These are phyloP conservation scores for Beauveria caledonica DNA, from an alignment of 2,329 filamentous ascomycete genomes.

Conservation along the genomic window DNA sequence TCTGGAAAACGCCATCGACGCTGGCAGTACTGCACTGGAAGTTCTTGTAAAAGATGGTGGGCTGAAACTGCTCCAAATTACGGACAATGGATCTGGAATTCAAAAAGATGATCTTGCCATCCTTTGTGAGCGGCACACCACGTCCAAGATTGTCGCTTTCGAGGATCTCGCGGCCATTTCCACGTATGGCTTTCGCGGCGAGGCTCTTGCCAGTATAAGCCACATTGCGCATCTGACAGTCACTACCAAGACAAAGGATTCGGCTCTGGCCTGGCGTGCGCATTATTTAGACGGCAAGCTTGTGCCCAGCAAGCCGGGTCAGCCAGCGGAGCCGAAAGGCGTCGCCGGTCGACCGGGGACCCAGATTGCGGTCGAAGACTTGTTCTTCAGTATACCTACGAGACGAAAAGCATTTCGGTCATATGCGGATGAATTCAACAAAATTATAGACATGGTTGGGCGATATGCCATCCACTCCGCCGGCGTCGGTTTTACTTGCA, in stretches of 20 bases:
- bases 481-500: conserved; percentile 91
- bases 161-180: conserved; percentile 85
- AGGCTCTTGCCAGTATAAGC: conserved; percentile 94
- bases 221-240: conserved; percentile 95
- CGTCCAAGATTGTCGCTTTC: conserved; percentile 88
- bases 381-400: conserved; percentile 94
- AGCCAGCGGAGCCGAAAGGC: conserved; percentile 75
- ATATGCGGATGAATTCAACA: conserved; percentile 89
- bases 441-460: conserved; percentile 91
- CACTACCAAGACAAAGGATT: conserved; percentile 86
- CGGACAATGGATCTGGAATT: conserved; percentile 94
- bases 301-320: conserved; percentile 76
- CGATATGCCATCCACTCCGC: conserved; percentile 88
- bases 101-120: conserved; percentile 90
- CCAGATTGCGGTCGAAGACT: conserved; percentile 90
- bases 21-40: conserved; percentile 86
- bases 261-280: conserved; percentile 82
- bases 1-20: conserved; percentile 94
- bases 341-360: conserved; percentile 84
- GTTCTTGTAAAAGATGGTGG: conserved; percentile 92
- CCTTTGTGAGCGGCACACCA: conserved; percentile 92
- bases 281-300: conserved; percentile 80
- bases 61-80: conserved; percentile 90
- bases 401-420: conserved; percentile 85
- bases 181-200: conserved; percentile 96